phyloP scores from a whole-genome alignment of 2,329 filamentous ascomycete genomes.

The Hyphodiscus sp. region DNA sequence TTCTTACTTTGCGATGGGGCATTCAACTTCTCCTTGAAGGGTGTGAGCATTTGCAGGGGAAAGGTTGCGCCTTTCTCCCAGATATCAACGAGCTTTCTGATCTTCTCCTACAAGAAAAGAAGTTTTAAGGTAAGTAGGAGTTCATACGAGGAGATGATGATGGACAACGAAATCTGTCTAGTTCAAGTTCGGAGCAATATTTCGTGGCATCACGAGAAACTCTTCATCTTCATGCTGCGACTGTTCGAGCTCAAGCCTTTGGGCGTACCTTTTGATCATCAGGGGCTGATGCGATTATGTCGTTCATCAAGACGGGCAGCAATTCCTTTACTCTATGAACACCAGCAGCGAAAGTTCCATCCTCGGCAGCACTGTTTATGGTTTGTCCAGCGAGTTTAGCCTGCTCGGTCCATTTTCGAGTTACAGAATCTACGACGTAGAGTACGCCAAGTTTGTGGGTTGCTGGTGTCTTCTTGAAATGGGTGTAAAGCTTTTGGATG shows the following conservation, averaged over 20 bases:
- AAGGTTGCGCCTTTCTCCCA: constrained; percentile 97
- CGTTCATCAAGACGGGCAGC: constrained; percentile 89
- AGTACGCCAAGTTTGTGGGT: constrained; percentile 98
- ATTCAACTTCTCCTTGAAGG: constrained; percentile 76
- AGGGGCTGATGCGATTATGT: constrained; percentile 82
- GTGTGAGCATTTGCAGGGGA: constrained; percentile 67
- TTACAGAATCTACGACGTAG: constrained; percentile 99
- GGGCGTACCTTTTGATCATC: constrained; percentile 92
- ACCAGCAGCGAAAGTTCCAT: constrained; percentile 91
- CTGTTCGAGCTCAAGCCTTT: constrained; percentile 18
- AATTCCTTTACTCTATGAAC: constrained; percentile 96
- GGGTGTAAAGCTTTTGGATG: constrained; percentile 93
- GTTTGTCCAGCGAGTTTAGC: constrained; percentile 80
- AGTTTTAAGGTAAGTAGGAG: constrained; percentile 40
- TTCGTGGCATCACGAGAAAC: constrained; percentile 14
- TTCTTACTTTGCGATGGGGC: constrained; percentile 58
- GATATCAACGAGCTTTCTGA: constrained; percentile 91
- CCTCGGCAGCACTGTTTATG: constrained; percentile 71
- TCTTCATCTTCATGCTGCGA: background rate
- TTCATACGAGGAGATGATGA: constrained; percentile 16
- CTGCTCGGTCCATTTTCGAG: constrained; percentile 96
- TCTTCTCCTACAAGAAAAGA: constrained; percentile 73
- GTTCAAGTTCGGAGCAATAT: constrained; percentile 7
- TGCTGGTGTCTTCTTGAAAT: constrained; percentile 89
- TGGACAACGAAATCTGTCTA: constrained; percentile 6